Base-by-base conservation (phyloP, 305 asterid genomes). In the Solanum hybrid region DNA sequence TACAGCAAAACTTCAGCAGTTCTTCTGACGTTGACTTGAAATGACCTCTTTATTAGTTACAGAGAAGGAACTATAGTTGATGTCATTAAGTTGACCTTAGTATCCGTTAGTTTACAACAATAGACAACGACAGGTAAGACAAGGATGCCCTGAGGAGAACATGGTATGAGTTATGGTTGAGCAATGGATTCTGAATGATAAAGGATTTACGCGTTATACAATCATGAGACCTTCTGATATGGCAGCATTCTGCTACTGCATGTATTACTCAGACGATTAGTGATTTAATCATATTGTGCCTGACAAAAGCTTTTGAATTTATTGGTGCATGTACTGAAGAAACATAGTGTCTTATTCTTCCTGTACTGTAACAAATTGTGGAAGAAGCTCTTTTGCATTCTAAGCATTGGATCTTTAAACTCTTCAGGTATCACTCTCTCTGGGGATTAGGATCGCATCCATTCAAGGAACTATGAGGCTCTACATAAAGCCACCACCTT, bases 401-500 rank as follows among this genome's bases (percentile, higher is more conserved):
- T 85, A 17, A 89, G 69, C 87, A 91, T 80, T 90, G 84, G 51
- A 86, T 92, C 80, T 88, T 77, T 87, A 72, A 66, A 82, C 88
- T n/a, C 89, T 89, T 91, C 92, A 97, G 99, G 98, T 96, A 92
- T 97, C 99, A 89, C 91, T 97, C 90, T 91, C 98, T 8, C 84
- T 97, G 93, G 94, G 97, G 90, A 93, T 97, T 87, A 94, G 92
- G 92, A 89, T 97, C 87, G 94, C 99, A 91, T 94, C 98, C 88
- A 92, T 97, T 89, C 93, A 91, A 93, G 99, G 99, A 93, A 97
- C 99, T 69, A 78, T 96, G 91, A 91, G 95, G 73, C 89, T 97
- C 78, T 93, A 91, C 93, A 91, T 97, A 92, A 97, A 95, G 95
- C 94, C 99, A 40, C 99, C 99, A 79, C 99, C 99, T 91, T 97